These are phyloP conservation scores for Dioscorea zingiberensis DNA, from an alignment of 106 monocot species.

Conservation along the genomic window DNA sequence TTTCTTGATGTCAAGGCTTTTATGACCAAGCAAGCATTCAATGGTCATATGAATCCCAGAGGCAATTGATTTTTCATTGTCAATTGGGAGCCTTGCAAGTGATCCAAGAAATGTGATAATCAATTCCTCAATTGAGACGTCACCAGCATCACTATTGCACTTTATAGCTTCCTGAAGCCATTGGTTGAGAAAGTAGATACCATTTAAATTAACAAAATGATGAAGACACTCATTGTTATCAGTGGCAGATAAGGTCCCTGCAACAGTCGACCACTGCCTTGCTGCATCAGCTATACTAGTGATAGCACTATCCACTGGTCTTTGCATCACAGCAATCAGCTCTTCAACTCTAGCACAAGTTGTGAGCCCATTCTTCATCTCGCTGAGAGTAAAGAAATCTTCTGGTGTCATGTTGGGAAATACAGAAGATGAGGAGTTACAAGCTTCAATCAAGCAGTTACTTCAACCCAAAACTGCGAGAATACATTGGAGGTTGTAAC, in stretches of 20 bases:
- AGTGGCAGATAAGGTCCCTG: constrained; percentile 48
- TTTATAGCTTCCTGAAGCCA: constrained; percentile 61
- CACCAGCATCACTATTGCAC: constrained; percentile 15
- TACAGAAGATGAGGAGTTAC: neutral
- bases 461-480: no score
- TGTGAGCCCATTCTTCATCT: constrained; percentile 83
- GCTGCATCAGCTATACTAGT: constrained; percentile 41
- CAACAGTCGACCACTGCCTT: constrained; percentile 65
- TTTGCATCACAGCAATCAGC: constrained; percentile 52
- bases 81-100: constrained; percentile 49
- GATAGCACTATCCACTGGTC: constrained; percentile 27
- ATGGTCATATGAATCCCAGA: constrained; percentile 43
- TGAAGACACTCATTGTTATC: constrained; percentile 50
- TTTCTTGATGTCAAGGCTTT: constrained; percentile 26
- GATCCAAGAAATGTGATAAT: constrained; percentile 35
- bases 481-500: no score
- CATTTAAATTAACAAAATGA: constrained; percentile 70
- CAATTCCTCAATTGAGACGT: constrained; percentile 34
- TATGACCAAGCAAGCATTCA: constrained; percentile 28
- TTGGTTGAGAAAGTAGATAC: constrained; percentile 45
- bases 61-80: constrained; percentile 18
- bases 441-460: constrained; percentile 1
- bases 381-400: constrained; percentile 77
- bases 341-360: constrained; percentile 61
- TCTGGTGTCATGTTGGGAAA: constrained; percentile 46